Percentiles rank a stretch among this genome's conserved stretches.
Evolutionary conservation across 129 eudicot genomes (phyloP).

Genomic region (Lactuca saligna): DNA sequence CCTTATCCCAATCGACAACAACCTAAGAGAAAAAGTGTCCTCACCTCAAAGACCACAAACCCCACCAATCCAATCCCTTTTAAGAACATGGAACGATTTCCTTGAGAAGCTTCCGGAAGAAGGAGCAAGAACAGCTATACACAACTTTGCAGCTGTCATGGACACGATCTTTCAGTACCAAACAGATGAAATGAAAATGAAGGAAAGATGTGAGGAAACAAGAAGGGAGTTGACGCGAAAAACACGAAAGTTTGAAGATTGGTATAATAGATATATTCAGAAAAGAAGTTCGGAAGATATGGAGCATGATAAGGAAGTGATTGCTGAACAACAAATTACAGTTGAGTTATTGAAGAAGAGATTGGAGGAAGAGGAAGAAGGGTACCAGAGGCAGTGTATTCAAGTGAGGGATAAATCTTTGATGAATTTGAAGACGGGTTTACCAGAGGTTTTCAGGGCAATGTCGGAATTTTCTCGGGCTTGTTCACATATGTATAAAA

Average conservation of each 20-base stretch:
- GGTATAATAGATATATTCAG: conserved; percentile 71
- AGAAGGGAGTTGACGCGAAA: conserved; percentile 60
- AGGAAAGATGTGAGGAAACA: conserved; percentile 66
- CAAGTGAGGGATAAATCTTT: conserved; percentile 90
- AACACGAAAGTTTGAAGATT: conserved; percentile 60
- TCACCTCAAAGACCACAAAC: conserved; percentile 75
- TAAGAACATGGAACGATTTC: conserved; percentile 68
- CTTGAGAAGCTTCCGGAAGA: conserved; percentile 96
- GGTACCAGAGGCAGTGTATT: conserved; percentile 53
- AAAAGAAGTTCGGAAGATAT: conserved; percentile 55
- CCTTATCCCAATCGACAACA: conserved; percentile 89
- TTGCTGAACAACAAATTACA: conserved; percentile 56
- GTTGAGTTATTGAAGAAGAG: conserved; percentile 61
- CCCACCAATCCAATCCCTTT: conserved; percentile 69
- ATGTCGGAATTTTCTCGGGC: conserved; percentile 70
- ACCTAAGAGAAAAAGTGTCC: conserved; percentile 77
- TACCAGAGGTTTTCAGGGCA: conserved; percentile 77
- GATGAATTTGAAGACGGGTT: conserved; percentile 60
- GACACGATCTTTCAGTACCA: conserved; percentile 72
- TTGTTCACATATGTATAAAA: conserved; percentile 69
- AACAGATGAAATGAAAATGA: conserved; percentile 68
- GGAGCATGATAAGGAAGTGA: conserved; percentile 56
- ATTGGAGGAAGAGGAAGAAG: conserved; percentile 71
- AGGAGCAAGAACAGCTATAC: conserved; percentile 68
- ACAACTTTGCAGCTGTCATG: conserved; percentile 72